Percentiles rank a stretch among this genome's conserved stretches.
phyloP scores from a whole-genome alignment of 305 asterid genomes.

The Caryopteris hybrid region DNA sequence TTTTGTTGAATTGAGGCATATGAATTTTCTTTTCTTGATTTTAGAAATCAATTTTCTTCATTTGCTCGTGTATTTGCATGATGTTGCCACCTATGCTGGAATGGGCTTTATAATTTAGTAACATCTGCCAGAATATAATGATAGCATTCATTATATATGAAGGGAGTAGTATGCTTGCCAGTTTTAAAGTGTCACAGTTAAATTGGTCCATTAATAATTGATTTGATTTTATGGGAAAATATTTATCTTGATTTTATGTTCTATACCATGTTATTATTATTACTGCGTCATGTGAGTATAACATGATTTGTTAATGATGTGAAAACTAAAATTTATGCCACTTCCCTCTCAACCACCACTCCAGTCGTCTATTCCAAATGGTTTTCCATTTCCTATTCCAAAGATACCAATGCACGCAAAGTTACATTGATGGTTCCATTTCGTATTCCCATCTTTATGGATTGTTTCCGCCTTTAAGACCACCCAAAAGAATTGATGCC shows the following conservation, averaged over 20 bases:
- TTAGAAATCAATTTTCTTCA: not conserved
- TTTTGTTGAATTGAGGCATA: too few species aligned
- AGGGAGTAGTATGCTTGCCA: not conserved
- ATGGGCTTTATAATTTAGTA: not conserved
- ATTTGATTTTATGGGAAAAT: not conserved
- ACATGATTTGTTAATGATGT: not conserved
- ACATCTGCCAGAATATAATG: not conserved
- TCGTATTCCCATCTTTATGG: not conserved
- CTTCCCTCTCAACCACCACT: not conserved
- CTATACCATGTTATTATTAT: not conserved
- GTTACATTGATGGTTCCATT: not conserved
- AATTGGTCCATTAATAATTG: not conserved
- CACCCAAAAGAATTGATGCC: not conserved
- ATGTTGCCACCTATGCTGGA: not conserved
- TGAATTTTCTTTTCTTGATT: not conserved
- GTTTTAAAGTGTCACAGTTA: not conserved
- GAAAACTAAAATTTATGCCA: too few species aligned
- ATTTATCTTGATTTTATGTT: not conserved
- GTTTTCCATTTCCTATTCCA: not conserved
- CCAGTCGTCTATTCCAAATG: not conserved
- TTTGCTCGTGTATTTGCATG: not conserved
- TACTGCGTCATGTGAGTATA: not conserved
- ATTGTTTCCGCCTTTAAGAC: not conserved
- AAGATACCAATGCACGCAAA: not conserved
- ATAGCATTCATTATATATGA: not conserved